Evolutionary conservation across 768 basidiomycete genomes (phyloP).

Genomic region (Tricholoma sp.): DNA sequence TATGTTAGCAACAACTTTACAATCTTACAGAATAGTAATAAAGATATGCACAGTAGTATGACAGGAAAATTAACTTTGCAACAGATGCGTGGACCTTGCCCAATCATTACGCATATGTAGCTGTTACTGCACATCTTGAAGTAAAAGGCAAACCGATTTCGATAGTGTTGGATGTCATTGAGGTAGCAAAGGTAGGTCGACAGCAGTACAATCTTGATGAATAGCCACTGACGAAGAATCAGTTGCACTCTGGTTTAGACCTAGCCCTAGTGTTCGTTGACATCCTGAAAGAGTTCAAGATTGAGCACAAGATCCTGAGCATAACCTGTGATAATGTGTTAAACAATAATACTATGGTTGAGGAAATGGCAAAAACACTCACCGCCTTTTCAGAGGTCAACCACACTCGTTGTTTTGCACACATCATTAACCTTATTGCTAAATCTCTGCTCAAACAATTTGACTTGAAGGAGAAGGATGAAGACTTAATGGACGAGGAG

Average conservation of each 20-base stretch:
- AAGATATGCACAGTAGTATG: not conserved
- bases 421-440: too few species aligned
- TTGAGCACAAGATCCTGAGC: too few species aligned
- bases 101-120: not conserved
- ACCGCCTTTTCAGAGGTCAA: too few species aligned
- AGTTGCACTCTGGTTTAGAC: too few species aligned
- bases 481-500: not conserved
- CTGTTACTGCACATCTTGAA: not conserved
- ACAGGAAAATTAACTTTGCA: not conserved
- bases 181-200: not conserved
- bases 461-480: not conserved
- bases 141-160: not conserved
- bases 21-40: not conserved
- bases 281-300: too few species aligned
- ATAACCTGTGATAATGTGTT: too few species aligned
- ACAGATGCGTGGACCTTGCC: not conserved
- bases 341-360: too few species aligned
- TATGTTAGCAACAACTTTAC: not conserved
- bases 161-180: too few species aligned
- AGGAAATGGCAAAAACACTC: too few species aligned
- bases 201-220: not conserved
- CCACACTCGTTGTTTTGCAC: too few species aligned
- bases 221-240: too few species aligned
- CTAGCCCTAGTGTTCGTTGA: too few species aligned
- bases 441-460: not conserved